Evolutionary conservation across 495 filamentous ascomycete genomes (phyloP).

Genomic region (Aspergillus saccharolyticus): DNA sequence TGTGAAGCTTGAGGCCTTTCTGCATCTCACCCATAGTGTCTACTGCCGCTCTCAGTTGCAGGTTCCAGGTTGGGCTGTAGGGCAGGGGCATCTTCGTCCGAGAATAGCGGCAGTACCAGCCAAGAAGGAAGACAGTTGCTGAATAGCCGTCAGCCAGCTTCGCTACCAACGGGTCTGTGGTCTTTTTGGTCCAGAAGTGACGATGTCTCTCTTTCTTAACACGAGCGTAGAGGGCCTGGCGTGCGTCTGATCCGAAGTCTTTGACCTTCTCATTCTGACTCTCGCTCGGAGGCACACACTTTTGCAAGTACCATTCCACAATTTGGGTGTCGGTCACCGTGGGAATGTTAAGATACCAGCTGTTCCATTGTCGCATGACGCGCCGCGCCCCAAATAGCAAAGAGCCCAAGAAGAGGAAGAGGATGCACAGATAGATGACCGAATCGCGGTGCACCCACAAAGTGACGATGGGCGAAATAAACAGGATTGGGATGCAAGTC

Average conservation of each 20-base stretch:
- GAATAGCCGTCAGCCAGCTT: constrained; percentile 13
- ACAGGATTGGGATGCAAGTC: constrained; percentile 14
- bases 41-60: constrained; percentile 15
- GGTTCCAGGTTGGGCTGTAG: constrained; percentile 16
- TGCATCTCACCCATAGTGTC: constrained; percentile 19
- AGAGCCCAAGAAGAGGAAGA: constrained; percentile 6
- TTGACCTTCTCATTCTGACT: constrained; percentile 4
- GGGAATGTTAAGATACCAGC: constrained; percentile 13
- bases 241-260: constrained; percentile 10
- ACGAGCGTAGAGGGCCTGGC: constrained; percentile 11
- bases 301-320: constrained; percentile 13
- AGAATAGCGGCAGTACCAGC: constrained; percentile 17
- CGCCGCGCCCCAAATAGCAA: constrained; percentile 13
- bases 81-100: constrained; percentile 14
- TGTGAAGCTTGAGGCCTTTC: constrained; percentile 14
- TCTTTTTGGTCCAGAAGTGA: constrained; percentile 11
- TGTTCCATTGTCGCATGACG: constrained; percentile 15
- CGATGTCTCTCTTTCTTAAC: constrained; percentile 7
- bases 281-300: neutral
- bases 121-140: constrained; percentile 13
- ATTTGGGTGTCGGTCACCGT: constrained; percentile 15
- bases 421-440: constrained; percentile 15
- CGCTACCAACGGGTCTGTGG: constrained; percentile 5
- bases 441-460: constrained; percentile 16
- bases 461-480: constrained; percentile 14